Evolutionary conservation across 768 basidiomycete species (phyloP).

Genomic region (Tulasnella sp.): DNA sequence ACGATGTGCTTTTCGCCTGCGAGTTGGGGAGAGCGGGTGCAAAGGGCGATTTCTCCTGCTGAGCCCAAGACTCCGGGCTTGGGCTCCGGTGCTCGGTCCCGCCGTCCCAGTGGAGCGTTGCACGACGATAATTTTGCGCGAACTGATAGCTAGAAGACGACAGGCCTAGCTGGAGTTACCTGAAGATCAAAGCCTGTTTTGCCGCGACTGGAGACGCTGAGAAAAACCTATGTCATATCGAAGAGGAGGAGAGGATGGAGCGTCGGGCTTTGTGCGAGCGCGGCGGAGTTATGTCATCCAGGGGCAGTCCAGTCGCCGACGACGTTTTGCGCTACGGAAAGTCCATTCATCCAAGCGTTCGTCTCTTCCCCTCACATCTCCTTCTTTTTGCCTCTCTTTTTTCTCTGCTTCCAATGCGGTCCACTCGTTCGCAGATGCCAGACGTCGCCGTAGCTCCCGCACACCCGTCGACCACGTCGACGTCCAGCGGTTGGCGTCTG

Average conservation of each 20-base stretch:
- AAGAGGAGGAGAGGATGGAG: not conserved
- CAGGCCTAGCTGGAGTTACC: too few relatives aligned
- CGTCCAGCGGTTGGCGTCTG: constrained; percentile 22
- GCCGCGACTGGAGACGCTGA: not conserved
- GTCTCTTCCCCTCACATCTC: not conserved
- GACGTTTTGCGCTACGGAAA: not conserved
- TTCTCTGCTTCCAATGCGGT: not conserved
- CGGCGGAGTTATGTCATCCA: not conserved
- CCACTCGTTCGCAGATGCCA: constrained; percentile 6
- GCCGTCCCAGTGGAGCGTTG: not conserved
- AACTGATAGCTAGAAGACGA: too few relatives aligned
- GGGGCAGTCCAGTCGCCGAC: not conserved
- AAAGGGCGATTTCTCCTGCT: not conserved
- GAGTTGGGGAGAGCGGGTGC: not conserved
- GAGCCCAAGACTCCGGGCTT: not conserved
- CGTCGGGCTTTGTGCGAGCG: not conserved
- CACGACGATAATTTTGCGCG: not conserved
- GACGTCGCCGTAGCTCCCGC: not conserved
- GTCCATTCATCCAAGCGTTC: not conserved
- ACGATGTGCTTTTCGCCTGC: not conserved
- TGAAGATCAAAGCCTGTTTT: not conserved
- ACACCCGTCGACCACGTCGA: not conserved
- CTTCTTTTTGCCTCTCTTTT: not conserved
- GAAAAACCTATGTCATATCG: not conserved
- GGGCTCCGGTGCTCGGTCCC: not conserved